phyloP scores from a whole-genome alignment of 2,329 filamentous ascomycete genomes.

The Thelonectria blattea region DNA sequence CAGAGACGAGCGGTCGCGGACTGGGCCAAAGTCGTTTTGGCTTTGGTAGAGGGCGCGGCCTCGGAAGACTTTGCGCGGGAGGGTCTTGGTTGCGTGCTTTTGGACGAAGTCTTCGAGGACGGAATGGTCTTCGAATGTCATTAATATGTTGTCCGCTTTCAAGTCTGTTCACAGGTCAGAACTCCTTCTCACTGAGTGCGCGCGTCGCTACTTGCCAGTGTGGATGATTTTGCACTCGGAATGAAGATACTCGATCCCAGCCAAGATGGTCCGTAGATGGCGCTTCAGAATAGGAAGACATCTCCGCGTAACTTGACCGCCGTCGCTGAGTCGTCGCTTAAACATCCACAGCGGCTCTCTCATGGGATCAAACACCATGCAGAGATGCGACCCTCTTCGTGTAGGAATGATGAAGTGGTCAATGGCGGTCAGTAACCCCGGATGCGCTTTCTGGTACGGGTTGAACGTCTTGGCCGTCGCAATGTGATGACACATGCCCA shows the following conservation, averaged over 20 bases:
- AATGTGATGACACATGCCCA: slow-evolving; percentile 24
- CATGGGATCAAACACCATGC: slow-evolving; percentile 46
- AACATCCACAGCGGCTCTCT: slow-evolving; percentile 49
- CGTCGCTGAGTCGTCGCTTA: slow-evolving; percentile 43
- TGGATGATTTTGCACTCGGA: slow-evolving; percentile 51
- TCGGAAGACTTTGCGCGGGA: slow-evolving; percentile 20
- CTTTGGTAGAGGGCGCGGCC: slow-evolving; percentile 24
- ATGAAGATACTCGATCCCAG: slow-evolving; percentile 50
- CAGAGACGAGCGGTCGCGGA: slow-evolving; percentile 6
- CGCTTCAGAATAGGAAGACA: slow-evolving; percentile 42
- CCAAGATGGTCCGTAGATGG: slow-evolving; percentile 43
- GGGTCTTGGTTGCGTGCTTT: slow-evolving; percentile 17
- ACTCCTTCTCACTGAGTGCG: not conserved
- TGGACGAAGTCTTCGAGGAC: slow-evolving; percentile 28
- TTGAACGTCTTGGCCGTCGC: slow-evolving; percentile 14
- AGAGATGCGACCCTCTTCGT: slow-evolving; percentile 41
- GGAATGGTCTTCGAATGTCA: slow-evolving; percentile 31
- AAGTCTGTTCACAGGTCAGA: slow-evolving; percentile 25
- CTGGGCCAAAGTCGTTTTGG: slow-evolving; percentile 27
- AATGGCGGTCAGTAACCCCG: slow-evolving; percentile 40
- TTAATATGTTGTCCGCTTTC: slow-evolving; percentile 35
- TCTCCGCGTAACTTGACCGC: slow-evolving; percentile 21
- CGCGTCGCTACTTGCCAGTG: slow-evolving; percentile 42
- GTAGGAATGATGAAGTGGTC: slow-evolving; percentile 40
- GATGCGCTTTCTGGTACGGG: slow-evolving; percentile 38